These are phyloP conservation scores for Platanus orientalis DNA, from an alignment of 164 flowering plant species.

Conservation along the genomic window DNA sequence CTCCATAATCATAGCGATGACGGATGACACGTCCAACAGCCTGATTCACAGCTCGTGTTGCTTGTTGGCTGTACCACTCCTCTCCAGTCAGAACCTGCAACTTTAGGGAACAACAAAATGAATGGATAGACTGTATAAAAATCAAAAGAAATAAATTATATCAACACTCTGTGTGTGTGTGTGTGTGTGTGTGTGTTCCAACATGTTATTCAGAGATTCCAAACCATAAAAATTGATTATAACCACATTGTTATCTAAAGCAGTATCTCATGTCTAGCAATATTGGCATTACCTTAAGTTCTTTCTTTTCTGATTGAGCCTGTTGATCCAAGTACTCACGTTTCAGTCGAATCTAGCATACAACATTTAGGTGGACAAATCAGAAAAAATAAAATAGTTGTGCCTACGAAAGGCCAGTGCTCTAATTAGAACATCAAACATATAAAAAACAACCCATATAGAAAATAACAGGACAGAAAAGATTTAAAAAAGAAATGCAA, in stretches of 20 bases:
- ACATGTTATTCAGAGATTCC: not conserved
- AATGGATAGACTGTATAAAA: not conserved
- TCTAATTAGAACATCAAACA: too few relatives aligned
- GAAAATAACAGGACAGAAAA: too few relatives aligned
- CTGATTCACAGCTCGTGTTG: conserved; percentile 93
- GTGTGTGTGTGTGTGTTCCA: not conserved
- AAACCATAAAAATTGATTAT: not conserved
- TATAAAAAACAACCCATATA: too few relatives aligned
- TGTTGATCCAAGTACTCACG: conserved; percentile 84
- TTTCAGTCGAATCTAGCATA: conserved; percentile 74
- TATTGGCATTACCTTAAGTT: conserved; percentile 41
- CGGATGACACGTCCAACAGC: conserved; percentile 99
- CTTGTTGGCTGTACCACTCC: conserved; percentile 94
- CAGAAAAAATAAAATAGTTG: not conserved
- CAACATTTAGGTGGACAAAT: conserved; percentile 10
- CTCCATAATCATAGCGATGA: conserved; percentile 95
- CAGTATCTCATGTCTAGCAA: too few relatives aligned
- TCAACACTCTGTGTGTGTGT: not conserved
- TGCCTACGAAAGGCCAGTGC: too few relatives aligned
- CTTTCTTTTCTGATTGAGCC: conserved; percentile 30
- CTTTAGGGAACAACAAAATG: conserved; percentile 1
- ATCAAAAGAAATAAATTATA: not conserved
- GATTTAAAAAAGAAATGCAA: too few relatives aligned
- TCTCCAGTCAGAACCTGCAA: conserved; percentile 70
- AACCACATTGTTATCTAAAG: not conserved